These are phyloP conservation scores for Pichia terricola DNA, from an alignment of 1,139 yeast genomes.

Conservation along the genomic window DNA sequence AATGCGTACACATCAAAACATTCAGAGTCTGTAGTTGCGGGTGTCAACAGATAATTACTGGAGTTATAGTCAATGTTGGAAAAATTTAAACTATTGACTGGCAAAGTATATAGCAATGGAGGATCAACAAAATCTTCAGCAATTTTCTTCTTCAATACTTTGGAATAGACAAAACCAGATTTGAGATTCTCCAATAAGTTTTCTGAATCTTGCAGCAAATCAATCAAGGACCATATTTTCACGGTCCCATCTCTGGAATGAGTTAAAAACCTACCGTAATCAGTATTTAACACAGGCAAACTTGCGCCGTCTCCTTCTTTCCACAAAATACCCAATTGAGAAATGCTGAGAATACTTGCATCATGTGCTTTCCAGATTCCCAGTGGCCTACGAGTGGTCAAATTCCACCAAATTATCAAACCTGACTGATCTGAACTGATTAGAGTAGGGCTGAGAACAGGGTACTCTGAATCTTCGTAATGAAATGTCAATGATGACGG, in stretches of 20 bases:
- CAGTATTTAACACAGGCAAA: conserved; percentile 7
- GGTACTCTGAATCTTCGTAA: not conserved
- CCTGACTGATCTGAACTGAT: conserved; percentile 37
- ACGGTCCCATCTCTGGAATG: conserved; percentile 48
- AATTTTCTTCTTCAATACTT: conserved; percentile 13
- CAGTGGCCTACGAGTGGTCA: conserved; percentile 33
- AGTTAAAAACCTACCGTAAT: conserved; percentile 32
- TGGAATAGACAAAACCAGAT: conserved; percentile 12
- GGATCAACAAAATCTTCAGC: not conserved
- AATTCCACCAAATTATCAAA: conserved; percentile 42
- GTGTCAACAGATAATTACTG: conserved; percentile 32
- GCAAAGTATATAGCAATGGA: conserved; percentile 30
- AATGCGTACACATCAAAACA: conserved; percentile 42
- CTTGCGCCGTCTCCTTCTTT: not conserved
- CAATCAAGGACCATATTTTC: conserved; percentile 37
- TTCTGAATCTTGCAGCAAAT: conserved; percentile 4
- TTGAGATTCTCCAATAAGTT: conserved; percentile 1
- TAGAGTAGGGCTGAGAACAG: conserved; percentile 16
- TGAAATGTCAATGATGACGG: conserved; percentile 9
- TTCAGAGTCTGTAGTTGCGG: conserved; percentile 45
- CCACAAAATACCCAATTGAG: conserved; percentile 30
- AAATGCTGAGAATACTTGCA: conserved; percentile 32
- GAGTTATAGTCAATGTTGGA: conserved; percentile 35
- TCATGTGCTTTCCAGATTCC: conserved; percentile 43
- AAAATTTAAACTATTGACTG: conserved; percentile 49